Evolutionary conservation across 2,329 filamentous ascomycete genomes (phyloP).

Genomic region (Penicillium capsulatum): DNA sequence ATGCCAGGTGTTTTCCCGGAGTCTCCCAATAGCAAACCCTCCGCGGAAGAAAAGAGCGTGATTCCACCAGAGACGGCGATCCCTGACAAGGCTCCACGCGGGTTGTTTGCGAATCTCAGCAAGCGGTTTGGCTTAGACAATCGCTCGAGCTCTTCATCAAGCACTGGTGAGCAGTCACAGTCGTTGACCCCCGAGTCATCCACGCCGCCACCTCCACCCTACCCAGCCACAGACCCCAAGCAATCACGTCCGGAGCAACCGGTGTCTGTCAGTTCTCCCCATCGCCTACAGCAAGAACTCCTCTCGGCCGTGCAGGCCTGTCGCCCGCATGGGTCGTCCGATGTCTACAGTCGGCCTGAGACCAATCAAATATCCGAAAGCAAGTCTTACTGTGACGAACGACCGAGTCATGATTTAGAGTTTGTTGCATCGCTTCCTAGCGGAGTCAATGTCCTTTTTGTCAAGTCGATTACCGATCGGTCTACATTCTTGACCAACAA

Average conservation of each 20-base stretch:
- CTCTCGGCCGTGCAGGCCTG: conserved; percentile 74
- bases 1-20: conserved; percentile 75
- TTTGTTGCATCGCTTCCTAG: conserved; percentile 66
- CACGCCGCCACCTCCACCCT: conserved; percentile 41
- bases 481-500: conserved; percentile 60
- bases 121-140: conserved; percentile 65
- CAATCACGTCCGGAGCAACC: conserved; percentile 31
- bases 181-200: conserved; percentile 20
- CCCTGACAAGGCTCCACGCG: conserved; percentile 47
- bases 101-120: conserved; percentile 65
- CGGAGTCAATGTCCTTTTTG: conserved; percentile 70
- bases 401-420: conserved; percentile 66
- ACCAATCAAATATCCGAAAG: conserved; percentile 75
- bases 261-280: conserved; percentile 33
- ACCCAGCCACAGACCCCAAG: conserved; percentile 35
- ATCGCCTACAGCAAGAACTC: conserved; percentile 50
- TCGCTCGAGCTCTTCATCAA: conserved; percentile 20
- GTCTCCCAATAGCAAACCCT: conserved; percentile 52
- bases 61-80: conserved; percentile 17
- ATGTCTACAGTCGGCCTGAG: conserved; percentile 67
- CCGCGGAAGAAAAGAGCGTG: conserved; percentile 18
- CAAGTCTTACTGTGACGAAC: conserved; percentile 79
- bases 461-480: conserved; percentile 51
- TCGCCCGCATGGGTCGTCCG: conserved; percentile 68
- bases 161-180: conserved; percentile 22